A percentile compares a stretch with the other conserved stretches of the same genome.
Evolutionary conservation across 73 alveolate species (phyloP).

Genomic region (Paramecium primaurelia): DNA sequence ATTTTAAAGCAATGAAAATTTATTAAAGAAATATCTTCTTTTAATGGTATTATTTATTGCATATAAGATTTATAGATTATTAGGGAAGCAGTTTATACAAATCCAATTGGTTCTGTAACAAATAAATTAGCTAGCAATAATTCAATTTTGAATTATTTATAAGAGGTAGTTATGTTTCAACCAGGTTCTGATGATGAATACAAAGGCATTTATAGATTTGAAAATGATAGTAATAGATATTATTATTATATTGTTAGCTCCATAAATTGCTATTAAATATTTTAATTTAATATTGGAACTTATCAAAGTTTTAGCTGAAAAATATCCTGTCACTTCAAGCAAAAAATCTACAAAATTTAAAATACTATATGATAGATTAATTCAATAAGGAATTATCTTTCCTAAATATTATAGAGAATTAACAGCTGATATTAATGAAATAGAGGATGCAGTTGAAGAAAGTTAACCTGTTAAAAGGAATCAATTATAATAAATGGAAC

Average conservation of each 20-base stretch:
- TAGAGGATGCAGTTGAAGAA: background rate
- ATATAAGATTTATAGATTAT: background rate
- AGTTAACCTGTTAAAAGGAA: background rate
- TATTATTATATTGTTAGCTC: background rate
- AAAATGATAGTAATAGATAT: background rate
- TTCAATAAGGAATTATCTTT: background rate
- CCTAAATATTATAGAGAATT: background rate
- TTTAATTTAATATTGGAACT: background rate
- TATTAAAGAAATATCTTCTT: background rate
- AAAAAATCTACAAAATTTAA: background rate
- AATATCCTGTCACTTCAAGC: background rate
- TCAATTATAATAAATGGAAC: background rate
- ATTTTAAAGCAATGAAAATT: background rate
- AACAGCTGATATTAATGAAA: background rate
- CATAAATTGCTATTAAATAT: background rate
- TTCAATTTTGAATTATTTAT: background rate
- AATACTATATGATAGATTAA: background rate
- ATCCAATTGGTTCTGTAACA: background rate
- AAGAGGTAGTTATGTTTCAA: background rate
- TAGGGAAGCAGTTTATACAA: background rate
- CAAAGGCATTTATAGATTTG: background rate
- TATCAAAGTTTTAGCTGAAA: background rate
- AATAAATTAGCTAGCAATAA: background rate
- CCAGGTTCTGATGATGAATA: background rate
- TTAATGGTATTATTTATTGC: background rate